Percentiles rank a stretch among this genome's conserved stretches.
Evolutionary conservation across 2,329 filamentous ascomycete genomes (phyloP).

Genomic region (Dothiorella sarmentorum): DNA sequence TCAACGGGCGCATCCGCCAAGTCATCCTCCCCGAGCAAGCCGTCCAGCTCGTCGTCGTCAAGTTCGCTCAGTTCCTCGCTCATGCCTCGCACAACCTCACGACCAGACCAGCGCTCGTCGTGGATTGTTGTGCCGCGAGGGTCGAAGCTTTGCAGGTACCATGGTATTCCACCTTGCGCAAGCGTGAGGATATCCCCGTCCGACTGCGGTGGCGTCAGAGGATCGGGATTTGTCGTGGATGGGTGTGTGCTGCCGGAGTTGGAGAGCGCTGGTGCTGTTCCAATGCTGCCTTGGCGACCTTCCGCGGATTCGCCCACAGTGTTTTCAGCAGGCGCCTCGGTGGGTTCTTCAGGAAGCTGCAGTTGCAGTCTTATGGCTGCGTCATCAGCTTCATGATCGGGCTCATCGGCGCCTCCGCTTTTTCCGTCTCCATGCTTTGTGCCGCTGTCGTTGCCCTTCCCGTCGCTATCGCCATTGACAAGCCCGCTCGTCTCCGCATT

Average conservation of each 20-base stretch:
- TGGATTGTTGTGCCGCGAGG: conserved; percentile 75
- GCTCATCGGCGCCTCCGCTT: too few relatives aligned
- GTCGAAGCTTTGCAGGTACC: conserved; percentile 82
- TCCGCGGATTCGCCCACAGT: conserved; percentile 23
- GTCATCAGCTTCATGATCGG: conserved; percentile 29
- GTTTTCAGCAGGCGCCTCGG: background rate
- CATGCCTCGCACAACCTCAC: conserved; percentile 67
- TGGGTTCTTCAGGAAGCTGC: conserved; percentile 3
- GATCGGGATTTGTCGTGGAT: conserved; percentile 43
- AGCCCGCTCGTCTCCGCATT: conserved; percentile 19
- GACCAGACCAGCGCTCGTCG: conserved; percentile 67
- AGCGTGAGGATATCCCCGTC: conserved; percentile 48
- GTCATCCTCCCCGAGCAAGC: conserved; percentile 38
- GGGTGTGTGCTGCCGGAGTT: conserved; percentile 35
- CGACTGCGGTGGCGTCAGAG: conserved; percentile 65
- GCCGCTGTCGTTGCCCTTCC: conserved; percentile 46
- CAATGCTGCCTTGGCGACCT: conserved; percentile 24
- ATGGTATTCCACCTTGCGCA: conserved; percentile 69
- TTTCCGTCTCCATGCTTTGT: conserved; percentile 39
- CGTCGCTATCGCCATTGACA: conserved; percentile 9
- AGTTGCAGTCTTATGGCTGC: conserved; percentile 8
- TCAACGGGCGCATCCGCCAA: conserved; percentile 23
- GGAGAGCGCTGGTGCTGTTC: conserved; percentile 23
- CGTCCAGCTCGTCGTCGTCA: conserved; percentile 84
- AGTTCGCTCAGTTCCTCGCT: conserved; percentile 89